Conservation (phyloP, 2,329 filamentous ascomycete genomes). For the Epichloe aotearoae region DNA sequence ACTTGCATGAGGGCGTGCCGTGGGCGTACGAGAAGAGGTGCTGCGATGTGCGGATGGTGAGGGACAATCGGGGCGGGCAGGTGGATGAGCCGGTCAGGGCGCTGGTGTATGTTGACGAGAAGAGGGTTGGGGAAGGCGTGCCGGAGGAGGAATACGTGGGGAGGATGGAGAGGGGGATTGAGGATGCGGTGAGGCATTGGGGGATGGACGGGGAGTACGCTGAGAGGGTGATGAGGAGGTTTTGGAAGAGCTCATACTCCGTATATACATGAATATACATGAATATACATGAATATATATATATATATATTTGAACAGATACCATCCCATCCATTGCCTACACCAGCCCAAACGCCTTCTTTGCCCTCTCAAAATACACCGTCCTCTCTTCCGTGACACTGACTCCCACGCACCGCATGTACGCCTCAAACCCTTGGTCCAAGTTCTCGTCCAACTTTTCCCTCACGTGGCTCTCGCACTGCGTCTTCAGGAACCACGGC, state of each 20-base stretch:
- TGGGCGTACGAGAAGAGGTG: conserved; percentile 42
- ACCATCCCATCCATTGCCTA: background rate
- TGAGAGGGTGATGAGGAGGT: conserved; percentile 37
- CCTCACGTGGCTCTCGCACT: conserved; percentile 26
- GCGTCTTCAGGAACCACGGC: conserved; percentile 35
- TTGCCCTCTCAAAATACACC: conserved; percentile 31
- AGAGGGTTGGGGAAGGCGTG: conserved; percentile 21
- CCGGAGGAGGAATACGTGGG: conserved; percentile 46
- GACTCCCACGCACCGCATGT: conserved; percentile 36
- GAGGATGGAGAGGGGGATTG: conserved; percentile 50
- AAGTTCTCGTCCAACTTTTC: conserved; percentile 20
- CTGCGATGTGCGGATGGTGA: conserved; percentile 20
- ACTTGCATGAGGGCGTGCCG: conserved; percentile 50
- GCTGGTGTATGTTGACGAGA: conserved; percentile 47
- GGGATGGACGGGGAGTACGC: conserved; percentile 45
- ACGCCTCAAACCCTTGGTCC: conserved; percentile 29
- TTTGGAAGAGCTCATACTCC: conserved; percentile 7
- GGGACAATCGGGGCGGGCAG: conserved; percentile 10
- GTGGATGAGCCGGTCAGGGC: conserved; percentile 20
- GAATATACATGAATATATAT: rapidly evolving
- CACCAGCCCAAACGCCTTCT: conserved; percentile 31
- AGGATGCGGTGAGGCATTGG: conserved; percentile 39
- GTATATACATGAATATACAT: no score
- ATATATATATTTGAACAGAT: no score
- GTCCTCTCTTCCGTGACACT: conserved; percentile 18